These are phyloP conservation scores for Hymenoscyphus infarciens DNA, from an alignment of 2,329 filamentous ascomycete species.

Conservation along the genomic window DNA sequence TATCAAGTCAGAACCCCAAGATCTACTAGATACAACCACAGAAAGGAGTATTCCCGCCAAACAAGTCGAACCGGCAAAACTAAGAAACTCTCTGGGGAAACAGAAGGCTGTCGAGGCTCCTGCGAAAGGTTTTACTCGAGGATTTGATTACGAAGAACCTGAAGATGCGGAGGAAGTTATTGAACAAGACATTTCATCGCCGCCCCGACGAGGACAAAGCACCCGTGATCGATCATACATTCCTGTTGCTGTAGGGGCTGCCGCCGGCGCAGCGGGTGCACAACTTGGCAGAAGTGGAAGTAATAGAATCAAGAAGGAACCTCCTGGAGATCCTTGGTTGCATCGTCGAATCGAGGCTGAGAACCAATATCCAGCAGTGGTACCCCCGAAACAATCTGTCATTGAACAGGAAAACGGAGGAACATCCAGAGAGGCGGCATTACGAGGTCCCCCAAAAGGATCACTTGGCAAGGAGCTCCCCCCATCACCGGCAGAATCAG, in stretches of 20 bases:
- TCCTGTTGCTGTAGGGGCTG: constrained; percentile 22
- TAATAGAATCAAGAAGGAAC: constrained; percentile 57
- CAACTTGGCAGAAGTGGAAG: constrained; percentile 46
- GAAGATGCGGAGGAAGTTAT: constrained; percentile 9
- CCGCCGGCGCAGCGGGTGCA: constrained; percentile 21
- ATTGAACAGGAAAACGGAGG: constrained; percentile 17
- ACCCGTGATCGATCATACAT: constrained; percentile 56
- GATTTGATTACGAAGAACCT: constrained; percentile 29
- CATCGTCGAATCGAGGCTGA: constrained; percentile 43
- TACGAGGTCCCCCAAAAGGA: constrained; percentile 21
- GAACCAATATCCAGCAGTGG: constrained; percentile 36
- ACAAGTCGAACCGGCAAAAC: constrained; percentile 37
- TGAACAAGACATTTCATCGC: constrained; percentile 12
- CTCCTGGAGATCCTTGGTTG: constrained; percentile 50
- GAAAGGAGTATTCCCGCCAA: constrained; percentile 32
- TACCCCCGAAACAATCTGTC: constrained; percentile 27
- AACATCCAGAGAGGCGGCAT: constrained; percentile 20
- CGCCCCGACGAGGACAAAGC: constrained; percentile 51
- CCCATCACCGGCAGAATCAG: constrained; percentile 15
- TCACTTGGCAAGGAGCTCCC: constrained; percentile 26
- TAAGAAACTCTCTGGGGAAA: constrained; percentile 33
- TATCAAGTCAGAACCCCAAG: constrained; percentile 21
- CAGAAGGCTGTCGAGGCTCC: constrained; percentile 20
- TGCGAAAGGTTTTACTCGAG: constrained; percentile 10
- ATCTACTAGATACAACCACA: constrained; percentile 28